A percentile compares a stretch with the other conserved stretches of the same genome.
These are phyloP conservation scores for Talaromyces sp. DNA, from an alignment of 2,329 filamentous ascomycete genomes.

Conservation along the genomic window DNA sequence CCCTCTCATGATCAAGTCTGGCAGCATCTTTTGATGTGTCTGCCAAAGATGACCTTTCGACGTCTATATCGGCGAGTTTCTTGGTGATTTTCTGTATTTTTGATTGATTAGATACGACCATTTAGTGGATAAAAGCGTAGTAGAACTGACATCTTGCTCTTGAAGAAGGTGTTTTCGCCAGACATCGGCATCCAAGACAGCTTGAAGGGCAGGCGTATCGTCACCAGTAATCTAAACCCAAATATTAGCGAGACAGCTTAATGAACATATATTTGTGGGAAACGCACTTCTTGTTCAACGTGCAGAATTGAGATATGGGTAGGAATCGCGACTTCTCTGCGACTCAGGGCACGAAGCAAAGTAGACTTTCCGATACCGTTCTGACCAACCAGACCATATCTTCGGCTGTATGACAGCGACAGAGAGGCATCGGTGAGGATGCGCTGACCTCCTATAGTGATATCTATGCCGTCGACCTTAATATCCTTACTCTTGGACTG, in stretches of 20 bases:
- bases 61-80: slow-evolving; percentile 70
- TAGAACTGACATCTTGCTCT: slow-evolving; percentile 67
- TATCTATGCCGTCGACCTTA: slow-evolving; percentile 93
- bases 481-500: slow-evolving; percentile 94
- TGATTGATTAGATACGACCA: neutral
- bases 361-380: slow-evolving; percentile 99
- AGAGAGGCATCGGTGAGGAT: slow-evolving; percentile 88
- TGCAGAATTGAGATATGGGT: slow-evolving; percentile 98
- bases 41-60: slow-evolving; percentile 70
- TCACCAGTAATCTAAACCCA: slow-evolving; percentile 72
- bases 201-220: slow-evolving; percentile 89
- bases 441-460: slow-evolving; percentile 80
- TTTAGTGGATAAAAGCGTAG: neutral
- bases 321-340: slow-evolving; percentile 89
- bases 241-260: slow-evolving; percentile 14
- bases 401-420: slow-evolving; percentile 83
- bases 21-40: slow-evolving; percentile 88
- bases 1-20: slow-evolving; percentile 76
- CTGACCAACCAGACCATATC: slow-evolving; percentile 96
- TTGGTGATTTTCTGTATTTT: slow-evolving; percentile 61
- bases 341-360: slow-evolving; percentile 82
- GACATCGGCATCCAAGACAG: slow-evolving; percentile 93
- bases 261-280: neutral
- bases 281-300: slow-evolving; percentile 85
- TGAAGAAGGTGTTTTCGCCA: slow-evolving; percentile 93